Evolutionary conservation across 768 basidiomycete genomes (phyloP).

Genomic region (Auricularia cornea): DNA sequence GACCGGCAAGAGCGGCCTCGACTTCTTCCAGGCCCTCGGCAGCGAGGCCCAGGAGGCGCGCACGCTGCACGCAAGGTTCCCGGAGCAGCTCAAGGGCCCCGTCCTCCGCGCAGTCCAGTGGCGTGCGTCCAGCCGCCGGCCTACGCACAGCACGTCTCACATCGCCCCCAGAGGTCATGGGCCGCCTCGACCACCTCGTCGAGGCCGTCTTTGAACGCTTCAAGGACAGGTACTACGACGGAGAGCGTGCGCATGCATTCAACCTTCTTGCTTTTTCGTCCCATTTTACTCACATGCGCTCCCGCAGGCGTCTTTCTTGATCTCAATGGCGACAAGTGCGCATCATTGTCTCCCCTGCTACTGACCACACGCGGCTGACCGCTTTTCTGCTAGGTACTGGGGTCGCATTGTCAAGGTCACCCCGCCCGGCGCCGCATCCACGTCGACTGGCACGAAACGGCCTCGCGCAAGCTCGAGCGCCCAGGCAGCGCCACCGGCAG

Average conservation of each 20-base stretch:
- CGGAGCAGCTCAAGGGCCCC: constrained; percentile 84
- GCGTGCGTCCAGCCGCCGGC: constrained; percentile 54
- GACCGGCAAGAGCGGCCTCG: constrained; percentile 86
- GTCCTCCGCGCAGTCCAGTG: constrained; percentile 92
- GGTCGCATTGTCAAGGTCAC: constrained; percentile 74
- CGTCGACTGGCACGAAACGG: constrained; percentile 25
- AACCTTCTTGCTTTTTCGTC: constrained; percentile 6
- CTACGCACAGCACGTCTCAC: constrained; percentile 10
- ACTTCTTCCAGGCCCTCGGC: constrained; percentile 90
- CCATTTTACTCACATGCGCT: constrained; percentile 7
- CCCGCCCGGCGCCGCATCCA: constrained; percentile 47
- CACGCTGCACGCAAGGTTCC: constrained; percentile 85
- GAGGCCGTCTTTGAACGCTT: constrained; percentile 94
- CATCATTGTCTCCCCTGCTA: not conserved
- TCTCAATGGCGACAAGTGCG: constrained; percentile 76
- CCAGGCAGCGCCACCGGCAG: constrained; percentile 29
- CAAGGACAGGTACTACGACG: constrained; percentile 88
- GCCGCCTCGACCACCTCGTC: constrained; percentile 88
- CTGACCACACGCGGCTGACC: not conserved
- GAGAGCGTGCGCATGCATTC: constrained; percentile 67
- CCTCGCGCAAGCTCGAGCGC: constrained; percentile 20
- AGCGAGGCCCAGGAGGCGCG: constrained; percentile 86
- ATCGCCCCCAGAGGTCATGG: constrained; percentile 74
- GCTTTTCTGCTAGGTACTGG: constrained; percentile 51
- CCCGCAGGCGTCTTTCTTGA: constrained; percentile 78